Evolutionary conservation across 225 moss, liverwort and hornwort species (phyloP).

Genomic region (Anthoceros angustus): DNA sequence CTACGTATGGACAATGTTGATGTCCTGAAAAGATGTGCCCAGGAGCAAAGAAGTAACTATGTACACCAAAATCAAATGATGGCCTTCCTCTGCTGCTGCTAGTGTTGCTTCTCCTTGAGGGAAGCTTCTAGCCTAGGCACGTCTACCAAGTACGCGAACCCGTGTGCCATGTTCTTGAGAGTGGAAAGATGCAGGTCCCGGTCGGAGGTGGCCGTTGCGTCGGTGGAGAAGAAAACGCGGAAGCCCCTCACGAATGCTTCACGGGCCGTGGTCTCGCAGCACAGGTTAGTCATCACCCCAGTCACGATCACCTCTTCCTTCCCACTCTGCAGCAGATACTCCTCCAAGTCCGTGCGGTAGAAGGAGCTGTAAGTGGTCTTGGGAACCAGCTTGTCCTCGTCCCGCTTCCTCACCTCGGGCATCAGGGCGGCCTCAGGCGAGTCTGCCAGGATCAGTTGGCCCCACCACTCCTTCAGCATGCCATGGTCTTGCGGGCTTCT

Average conservation of each 20-base stretch:
- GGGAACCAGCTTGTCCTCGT: conserved; percentile 25
- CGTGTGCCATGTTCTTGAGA: conserved; percentile 30
- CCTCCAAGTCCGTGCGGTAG: conserved; percentile 24
- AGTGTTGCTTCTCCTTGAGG: neutral
- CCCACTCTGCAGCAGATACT: conserved; percentile 17
- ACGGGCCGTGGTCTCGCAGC: conserved; percentile 35
- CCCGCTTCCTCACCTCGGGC: conserved; percentile 30
- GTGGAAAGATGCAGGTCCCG: conserved; percentile 30
- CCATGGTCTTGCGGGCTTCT: conserved; percentile 29
- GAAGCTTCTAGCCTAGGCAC: conserved; percentile 7
- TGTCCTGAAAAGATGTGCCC: no score
- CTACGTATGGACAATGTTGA: no score
- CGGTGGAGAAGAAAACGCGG: conserved; percentile 33
- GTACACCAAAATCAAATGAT: no score
- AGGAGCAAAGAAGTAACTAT: no score
- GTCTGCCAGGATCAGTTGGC: conserved; percentile 22
- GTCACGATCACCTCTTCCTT: conserved; percentile 31
- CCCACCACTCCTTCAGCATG: conserved; percentile 49
- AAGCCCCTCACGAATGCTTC: conserved; percentile 37
- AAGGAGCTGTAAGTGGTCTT: conserved; percentile 44
- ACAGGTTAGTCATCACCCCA: conserved; percentile 42
- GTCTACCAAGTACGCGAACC: conserved; percentile 39
- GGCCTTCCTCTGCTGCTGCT: no score
- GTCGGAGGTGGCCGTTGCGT: conserved; percentile 25
- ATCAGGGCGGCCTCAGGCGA: conserved; percentile 31